These are phyloP conservation scores for Drechslerella stenobrocha DNA, from an alignment of 2,329 filamentous ascomycete genomes.

Conservation along the genomic window DNA sequence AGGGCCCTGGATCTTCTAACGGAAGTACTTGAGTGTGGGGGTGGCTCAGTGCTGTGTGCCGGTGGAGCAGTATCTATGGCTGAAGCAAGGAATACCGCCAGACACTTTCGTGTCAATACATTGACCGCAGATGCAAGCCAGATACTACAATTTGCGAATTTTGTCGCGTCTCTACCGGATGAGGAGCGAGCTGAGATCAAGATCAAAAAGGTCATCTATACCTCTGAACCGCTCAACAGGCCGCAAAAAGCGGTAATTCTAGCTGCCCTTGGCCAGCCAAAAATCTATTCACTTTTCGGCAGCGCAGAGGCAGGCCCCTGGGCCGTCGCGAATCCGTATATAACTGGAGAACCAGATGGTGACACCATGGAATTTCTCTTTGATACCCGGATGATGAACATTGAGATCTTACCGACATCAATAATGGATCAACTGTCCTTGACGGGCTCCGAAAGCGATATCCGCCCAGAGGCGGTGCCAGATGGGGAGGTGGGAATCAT, in stretches of 20 bases:
- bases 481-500: conserved; percentile 56
- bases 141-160: conserved; percentile 55
- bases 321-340: conserved; percentile 54
- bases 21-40: conserved; percentile 57
- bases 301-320: conserved; percentile 59
- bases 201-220: conserved; percentile 58
- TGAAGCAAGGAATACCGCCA: conserved; percentile 52
- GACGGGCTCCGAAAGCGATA: neutral
- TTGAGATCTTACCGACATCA: conserved; percentile 55
- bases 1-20: conserved; percentile 56
- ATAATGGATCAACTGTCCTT: conserved; percentile 14
- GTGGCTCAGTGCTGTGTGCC: conserved; percentile 56
- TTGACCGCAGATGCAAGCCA: conserved; percentile 57
- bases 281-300: conserved; percentile 57
- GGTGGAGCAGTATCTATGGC: conserved; percentile 53
- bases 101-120: conserved; percentile 55
- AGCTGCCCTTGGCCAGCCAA: conserved; percentile 9
- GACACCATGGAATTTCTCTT: conserved; percentile 55
- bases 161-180: conserved; percentile 54
- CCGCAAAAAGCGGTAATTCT: conserved; percentile 54
- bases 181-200: conserved; percentile 51
- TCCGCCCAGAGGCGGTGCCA: conserved; percentile 43
- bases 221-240: conserved; percentile 56
- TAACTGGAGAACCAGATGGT: conserved; percentile 49
- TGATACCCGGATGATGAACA: conserved; percentile 55